A percentile compares a stretch with the other conserved stretches of the same genome.
phyloP scores from a whole-genome alignment of 257 asterid species.

The Gentiana straminea region DNA sequence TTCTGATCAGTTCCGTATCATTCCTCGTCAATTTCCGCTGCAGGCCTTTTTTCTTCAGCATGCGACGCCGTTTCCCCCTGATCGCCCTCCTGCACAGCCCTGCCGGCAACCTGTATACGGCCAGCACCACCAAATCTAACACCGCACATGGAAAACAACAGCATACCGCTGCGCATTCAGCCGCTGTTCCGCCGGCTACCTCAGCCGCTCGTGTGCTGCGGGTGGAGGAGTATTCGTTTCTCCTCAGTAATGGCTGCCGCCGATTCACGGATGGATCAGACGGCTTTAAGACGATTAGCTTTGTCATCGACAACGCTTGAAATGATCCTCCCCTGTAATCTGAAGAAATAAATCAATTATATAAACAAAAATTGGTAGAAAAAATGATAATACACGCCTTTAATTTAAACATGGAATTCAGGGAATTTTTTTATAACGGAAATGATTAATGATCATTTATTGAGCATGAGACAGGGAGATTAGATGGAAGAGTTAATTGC shows the following conservation, averaged over 20 bases:
- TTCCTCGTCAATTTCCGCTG: slow-evolving; percentile 28
- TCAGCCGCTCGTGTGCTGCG: slow-evolving; percentile 37
- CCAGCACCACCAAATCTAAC: slow-evolving; percentile 45
- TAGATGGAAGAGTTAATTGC: no score
- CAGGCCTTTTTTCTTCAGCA: slow-evolving; percentile 13
- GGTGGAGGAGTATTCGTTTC: slow-evolving; percentile 19
- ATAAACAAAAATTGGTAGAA: no score
- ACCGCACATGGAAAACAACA: slow-evolving; percentile 83
- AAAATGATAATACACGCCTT: no score
- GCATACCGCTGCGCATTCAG: slow-evolving; percentile 75
- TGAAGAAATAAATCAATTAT: no score
- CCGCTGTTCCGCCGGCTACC: slow-evolving; percentile 72
- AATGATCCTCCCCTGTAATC: no score
- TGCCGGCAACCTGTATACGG: slow-evolving; percentile 59
- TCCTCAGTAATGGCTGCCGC: slow-evolving; percentile 35
- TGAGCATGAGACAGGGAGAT: neutral
- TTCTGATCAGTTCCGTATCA: slow-evolving; percentile 19
- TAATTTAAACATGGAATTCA: no score
- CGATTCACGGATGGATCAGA: slow-evolving; percentile 22
- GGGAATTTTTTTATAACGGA: no score
- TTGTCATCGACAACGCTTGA: slow-evolving; percentile 19
- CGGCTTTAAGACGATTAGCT: slow-evolving; percentile 27
- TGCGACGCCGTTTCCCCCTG: slow-evolving; percentile 45
- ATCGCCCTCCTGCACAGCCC: slow-evolving; percentile 60
- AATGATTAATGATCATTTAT: no score